phyloP scores from a whole-genome alignment of 2,329 filamentous ascomycete species.

The Botrytis aclada region DNA sequence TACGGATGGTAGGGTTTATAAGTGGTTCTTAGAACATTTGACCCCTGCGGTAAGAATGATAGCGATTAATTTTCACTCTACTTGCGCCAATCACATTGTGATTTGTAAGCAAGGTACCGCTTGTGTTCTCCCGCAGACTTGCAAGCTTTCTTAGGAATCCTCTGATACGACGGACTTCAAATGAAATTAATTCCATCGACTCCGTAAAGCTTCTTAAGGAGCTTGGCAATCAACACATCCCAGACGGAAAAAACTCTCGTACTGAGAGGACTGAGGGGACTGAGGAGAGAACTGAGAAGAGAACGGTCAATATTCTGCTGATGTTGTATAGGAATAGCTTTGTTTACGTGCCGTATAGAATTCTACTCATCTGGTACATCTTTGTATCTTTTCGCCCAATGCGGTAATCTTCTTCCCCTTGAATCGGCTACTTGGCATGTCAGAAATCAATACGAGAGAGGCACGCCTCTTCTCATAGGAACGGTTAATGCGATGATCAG shows the following conservation, averaged over 20 bases:
- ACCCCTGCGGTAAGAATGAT: slow-evolving; percentile 5
- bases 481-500: not conserved
- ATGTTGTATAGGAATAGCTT: not conserved
- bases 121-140: not conserved
- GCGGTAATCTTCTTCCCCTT: not conserved
- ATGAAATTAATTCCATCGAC: not conserved
- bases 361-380: not conserved
- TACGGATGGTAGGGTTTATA: slow-evolving; percentile 9
- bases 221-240: not conserved
- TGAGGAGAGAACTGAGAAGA: not conserved
- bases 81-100: not conserved
- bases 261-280: not conserved
- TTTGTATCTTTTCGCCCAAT: not conserved
- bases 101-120: not conserved
- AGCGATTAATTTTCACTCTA: not conserved
- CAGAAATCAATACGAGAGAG: slow-evolving; percentile 17
- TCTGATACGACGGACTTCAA: not conserved
- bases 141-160: not conserved
- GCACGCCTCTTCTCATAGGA: slow-evolving; percentile 2
- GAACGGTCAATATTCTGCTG: not conserved
- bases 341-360: not conserved
- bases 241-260: not conserved
- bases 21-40: not conserved
- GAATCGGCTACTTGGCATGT: slow-evolving; percentile 1
- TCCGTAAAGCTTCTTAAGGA: not conserved